phyloP scores from a whole-genome alignment of 176 grass and related monocot species.

The Lolium perenne region DNA sequence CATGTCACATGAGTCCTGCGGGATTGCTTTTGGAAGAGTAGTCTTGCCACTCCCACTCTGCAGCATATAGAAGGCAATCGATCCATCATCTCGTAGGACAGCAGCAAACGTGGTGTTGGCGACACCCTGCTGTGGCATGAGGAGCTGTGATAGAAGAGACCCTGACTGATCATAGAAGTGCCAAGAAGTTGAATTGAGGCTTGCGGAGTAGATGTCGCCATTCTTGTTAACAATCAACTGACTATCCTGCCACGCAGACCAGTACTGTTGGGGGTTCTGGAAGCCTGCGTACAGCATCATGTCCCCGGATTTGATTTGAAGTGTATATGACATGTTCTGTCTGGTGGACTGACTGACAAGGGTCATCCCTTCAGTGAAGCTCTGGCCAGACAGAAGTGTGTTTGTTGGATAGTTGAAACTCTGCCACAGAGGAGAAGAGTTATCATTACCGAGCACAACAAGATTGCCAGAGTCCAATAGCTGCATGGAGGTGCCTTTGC shows the following conservation, averaged over 20 bases:
- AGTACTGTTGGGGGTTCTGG: conserved; percentile 68
- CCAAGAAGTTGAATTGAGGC: conserved; percentile 68
- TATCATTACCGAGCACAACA: conserved; percentile 60
- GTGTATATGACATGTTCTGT: conserved; percentile 68
- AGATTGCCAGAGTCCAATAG: conserved; percentile 82
- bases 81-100: conserved; percentile 55
- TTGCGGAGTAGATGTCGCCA: conserved; percentile 64
- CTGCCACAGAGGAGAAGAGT: conserved; percentile 74
- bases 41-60: conserved; percentile 29
- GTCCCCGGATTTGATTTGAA: conserved; percentile 71
- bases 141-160: conserved; percentile 56
- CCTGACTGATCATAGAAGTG: conserved; percentile 69
- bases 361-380: conserved; percentile 65
- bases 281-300: conserved; percentile 74
- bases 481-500: conserved; percentile 61
- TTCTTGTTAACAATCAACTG: conserved; percentile 54
- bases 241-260: conserved; percentile 67
- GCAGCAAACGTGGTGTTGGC: conserved; percentile 63
- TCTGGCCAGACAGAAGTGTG: conserved; percentile 81
- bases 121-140: conserved; percentile 34
- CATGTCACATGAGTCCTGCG: conserved; percentile 64
- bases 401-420: conserved; percentile 89
- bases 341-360: conserved; percentile 57
- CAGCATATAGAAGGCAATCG: conserved; percentile 64
- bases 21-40: conserved; percentile 41